These are phyloP conservation scores for Pyrus communis DNA, from an alignment of 306 rosid genomes.

Conservation along the genomic window DNA sequence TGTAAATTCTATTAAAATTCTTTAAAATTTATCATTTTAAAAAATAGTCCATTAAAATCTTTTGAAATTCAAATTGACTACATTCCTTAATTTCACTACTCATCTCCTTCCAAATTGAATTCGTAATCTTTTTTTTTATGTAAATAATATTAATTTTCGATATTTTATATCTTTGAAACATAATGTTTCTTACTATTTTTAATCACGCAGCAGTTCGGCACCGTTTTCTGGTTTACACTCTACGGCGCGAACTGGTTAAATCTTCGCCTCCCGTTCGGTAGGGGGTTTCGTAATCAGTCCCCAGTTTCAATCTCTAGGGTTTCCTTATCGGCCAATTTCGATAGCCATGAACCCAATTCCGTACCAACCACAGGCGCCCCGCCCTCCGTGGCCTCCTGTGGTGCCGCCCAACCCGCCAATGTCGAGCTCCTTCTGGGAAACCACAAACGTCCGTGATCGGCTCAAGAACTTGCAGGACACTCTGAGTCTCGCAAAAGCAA, in stretches of 20 bases:
- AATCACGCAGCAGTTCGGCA: no score
- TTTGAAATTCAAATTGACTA: no score
- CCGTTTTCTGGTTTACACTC: not conserved
- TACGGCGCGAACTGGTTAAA: not conserved
- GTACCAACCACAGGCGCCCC: conserved; percentile 29
- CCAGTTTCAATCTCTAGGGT: not conserved
- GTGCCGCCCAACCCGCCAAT: conserved; percentile 42
- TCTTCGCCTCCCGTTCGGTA: not conserved
- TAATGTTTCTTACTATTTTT: no score
- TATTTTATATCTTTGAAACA: no score
- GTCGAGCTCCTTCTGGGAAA: conserved; percentile 63
- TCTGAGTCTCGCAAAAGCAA: conserved; percentile 57
- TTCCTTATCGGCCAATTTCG: not conserved
- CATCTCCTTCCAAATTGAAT: no score
- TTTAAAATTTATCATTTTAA: no score
- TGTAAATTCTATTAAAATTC: no score
- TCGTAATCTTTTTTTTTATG: no score
- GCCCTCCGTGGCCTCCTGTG: conserved; percentile 34
- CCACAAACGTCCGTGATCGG: conserved; percentile 36
- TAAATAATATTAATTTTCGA: no score
- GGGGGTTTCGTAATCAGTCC: not conserved
- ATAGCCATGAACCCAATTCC: conserved; percentile 39
- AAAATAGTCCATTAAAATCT: no score
- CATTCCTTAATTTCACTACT: no score
- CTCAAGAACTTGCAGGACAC: conserved; percentile 53